These are phyloP conservation scores for Adansonia gregorii DNA, from an alignment of 441 rosid species.

Conservation along the genomic window DNA sequence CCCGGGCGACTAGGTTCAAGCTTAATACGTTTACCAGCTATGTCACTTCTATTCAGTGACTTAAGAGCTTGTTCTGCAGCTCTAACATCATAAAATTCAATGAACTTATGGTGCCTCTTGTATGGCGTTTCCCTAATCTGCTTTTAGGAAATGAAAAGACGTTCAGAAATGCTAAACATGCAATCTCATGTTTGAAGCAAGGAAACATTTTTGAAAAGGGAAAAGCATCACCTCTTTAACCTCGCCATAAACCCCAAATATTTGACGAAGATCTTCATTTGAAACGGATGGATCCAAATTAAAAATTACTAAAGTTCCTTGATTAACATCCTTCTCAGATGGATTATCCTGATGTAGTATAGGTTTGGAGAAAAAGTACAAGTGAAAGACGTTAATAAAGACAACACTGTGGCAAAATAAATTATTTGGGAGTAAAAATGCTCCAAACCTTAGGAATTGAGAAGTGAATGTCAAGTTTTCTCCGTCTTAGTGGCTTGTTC, in stretches of 20 bases:
- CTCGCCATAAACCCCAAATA: conserved; percentile 96
- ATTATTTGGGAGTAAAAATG: not conserved
- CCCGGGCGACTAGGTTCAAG: conserved; percentile 99
- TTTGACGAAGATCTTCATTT: conserved; percentile 85
- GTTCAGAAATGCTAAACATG: conserved; percentile 29
- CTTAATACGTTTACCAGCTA: conserved; percentile 97
- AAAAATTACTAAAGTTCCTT: conserved; percentile 94
- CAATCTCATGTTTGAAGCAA: conserved; percentile 11
- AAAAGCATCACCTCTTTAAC: conserved; percentile 82
- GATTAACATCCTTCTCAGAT: conserved; percentile 97
- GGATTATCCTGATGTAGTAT: conserved; percentile 82
- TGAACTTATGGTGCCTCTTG: conserved; percentile 96
- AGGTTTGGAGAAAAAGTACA: conserved; percentile 18
- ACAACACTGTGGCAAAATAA: conserved; percentile 1
- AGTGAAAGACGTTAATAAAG: not conserved
- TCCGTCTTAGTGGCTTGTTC: conserved; percentile 87
- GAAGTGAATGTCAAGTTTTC: conserved; percentile 97
- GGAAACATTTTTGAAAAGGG: not conserved
- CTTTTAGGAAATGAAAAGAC: conserved; percentile 33
- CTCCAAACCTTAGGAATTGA: conserved; percentile 92
- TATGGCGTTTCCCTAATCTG: conserved; percentile 99
- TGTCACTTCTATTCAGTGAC: conserved; percentile 88
- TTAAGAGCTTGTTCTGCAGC: conserved; percentile 96
- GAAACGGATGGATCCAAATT: conserved; percentile 97
- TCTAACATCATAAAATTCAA: conserved; percentile 94